Conservation (phyloP, 2,329 filamentous ascomycete species). For the Penicillium sp. region DNA sequence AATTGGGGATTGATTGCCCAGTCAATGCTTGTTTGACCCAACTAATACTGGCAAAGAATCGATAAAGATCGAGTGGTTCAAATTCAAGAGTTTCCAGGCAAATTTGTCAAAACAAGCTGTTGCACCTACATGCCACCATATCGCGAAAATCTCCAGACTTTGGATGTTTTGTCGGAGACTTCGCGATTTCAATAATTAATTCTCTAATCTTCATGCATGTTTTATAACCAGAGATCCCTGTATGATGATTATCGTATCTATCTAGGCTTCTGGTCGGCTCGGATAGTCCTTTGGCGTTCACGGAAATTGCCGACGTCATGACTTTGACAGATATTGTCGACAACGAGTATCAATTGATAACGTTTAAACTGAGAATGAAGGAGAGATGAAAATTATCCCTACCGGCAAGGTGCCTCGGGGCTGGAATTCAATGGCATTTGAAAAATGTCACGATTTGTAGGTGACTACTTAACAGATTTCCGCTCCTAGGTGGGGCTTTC, state of each 20-base stretch:
- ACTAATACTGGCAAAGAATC: constrained; percentile 15
- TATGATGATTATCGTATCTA: background rate
- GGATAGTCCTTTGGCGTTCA: background rate
- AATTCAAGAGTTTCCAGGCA: too few relatives aligned
- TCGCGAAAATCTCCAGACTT: too few relatives aligned
- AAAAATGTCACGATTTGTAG: background rate
- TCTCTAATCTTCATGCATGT: too few relatives aligned
- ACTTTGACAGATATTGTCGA: background rate
- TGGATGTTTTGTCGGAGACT: too few relatives aligned
- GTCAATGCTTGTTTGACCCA: constrained; percentile 12
- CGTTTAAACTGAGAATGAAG: background rate
- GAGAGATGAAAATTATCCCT: background rate
- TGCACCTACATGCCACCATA: too few relatives aligned
- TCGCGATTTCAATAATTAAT: too few relatives aligned
- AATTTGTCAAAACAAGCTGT: too few relatives aligned
- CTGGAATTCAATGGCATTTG: background rate
- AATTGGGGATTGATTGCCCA: constrained; percentile 13
- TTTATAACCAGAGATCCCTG: background rate
- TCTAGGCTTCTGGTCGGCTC: background rate
- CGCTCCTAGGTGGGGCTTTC: constrained; percentile 12
- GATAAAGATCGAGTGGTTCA: background rate
- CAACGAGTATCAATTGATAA: background rate
- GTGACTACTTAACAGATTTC: constrained; percentile 6
- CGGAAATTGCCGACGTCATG: background rate
- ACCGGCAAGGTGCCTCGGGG: background rate